phyloP scores from a whole-genome alignment of 139 green algal genomes.

The Coelastrella sp. region DNA sequence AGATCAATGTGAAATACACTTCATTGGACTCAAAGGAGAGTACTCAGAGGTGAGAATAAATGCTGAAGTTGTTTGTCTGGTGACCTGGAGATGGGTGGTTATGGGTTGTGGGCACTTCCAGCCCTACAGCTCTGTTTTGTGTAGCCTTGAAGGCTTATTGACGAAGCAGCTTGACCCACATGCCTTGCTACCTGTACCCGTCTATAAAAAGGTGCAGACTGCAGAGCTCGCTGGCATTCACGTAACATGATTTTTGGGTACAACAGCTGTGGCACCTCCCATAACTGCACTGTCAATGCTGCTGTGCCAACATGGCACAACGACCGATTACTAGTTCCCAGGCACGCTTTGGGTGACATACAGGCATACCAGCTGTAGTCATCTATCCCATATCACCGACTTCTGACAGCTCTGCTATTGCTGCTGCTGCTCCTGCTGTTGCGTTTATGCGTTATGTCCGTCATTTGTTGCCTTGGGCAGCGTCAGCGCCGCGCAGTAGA shows the following conservation, averaged over 20 bases:
- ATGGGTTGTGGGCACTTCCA: background rate
- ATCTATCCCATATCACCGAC: background rate
- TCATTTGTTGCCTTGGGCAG: conserved; percentile 45
- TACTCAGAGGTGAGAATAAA: conserved; percentile 66
- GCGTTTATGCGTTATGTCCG: background rate
- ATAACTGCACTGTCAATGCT: too few species aligned
- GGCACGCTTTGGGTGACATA: background rate
- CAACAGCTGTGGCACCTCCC: too few species aligned
- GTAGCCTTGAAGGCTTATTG: too few species aligned
- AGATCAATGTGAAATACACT: conserved; percentile 76
- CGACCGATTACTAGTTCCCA: too few species aligned
- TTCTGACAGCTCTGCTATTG: background rate
- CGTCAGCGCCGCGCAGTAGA: conserved; percentile 78
- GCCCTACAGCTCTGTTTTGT: background rate
- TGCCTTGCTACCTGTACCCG: too few species aligned
- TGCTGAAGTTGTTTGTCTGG: background rate
- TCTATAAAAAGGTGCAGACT: too few species aligned
- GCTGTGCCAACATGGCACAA: too few species aligned
- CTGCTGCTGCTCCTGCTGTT: conserved; percentile 20
- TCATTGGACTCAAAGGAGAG: conserved; percentile 89
- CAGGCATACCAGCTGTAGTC: background rate
- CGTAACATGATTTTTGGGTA: too few species aligned
- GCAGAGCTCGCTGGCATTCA: too few species aligned
- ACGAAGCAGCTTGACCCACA: too few species aligned
- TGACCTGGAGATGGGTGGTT: background rate